Percentiles rank a stretch among this genome's conserved stretches.
Evolutionary conservation across 257 asterid genomes (phyloP).

Genomic region (Fraxinus excelsior): DNA sequence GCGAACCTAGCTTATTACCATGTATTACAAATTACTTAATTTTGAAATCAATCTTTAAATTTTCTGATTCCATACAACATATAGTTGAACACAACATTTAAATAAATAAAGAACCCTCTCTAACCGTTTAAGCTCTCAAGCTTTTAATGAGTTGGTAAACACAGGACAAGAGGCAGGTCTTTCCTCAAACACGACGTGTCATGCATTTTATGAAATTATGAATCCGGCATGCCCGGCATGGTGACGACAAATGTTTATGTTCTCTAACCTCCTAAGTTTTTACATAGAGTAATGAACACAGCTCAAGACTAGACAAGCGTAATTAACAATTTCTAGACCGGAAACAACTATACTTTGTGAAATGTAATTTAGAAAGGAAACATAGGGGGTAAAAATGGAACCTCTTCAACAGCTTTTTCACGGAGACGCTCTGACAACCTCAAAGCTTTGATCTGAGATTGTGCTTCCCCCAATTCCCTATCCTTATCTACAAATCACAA

Average conservation of each 20-base stretch:
- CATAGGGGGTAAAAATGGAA: conserved; percentile 24
- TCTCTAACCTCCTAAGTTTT: not conserved
- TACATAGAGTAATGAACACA: not conserved
- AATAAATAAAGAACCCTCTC: not conserved
- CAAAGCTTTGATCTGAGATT: conserved; percentile 88
- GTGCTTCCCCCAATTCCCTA: conserved; percentile 84
- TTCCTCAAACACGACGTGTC: not conserved
- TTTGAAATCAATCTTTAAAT: not conserved
- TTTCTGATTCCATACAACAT: not conserved
- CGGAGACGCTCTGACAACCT: conserved; percentile 75
- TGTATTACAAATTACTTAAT: not conserved
- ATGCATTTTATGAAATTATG: not conserved
- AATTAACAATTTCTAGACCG: not conserved
- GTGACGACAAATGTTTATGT: not conserved
- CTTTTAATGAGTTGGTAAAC: not conserved
- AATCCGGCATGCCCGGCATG: not conserved
- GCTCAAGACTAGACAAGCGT: not conserved
- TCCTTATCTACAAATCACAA: conserved; percentile 64
- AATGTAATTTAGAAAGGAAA: conserved; percentile 1
- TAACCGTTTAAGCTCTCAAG: not conserved
- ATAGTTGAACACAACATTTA: not conserved
- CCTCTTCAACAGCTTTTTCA: conserved; percentile 98
- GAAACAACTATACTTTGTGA: conserved; percentile 1
- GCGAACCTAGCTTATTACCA: not conserved
- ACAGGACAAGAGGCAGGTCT: not conserved